Conservation (phyloP, 805 yeast species). For the Candida adriatica region DNA sequence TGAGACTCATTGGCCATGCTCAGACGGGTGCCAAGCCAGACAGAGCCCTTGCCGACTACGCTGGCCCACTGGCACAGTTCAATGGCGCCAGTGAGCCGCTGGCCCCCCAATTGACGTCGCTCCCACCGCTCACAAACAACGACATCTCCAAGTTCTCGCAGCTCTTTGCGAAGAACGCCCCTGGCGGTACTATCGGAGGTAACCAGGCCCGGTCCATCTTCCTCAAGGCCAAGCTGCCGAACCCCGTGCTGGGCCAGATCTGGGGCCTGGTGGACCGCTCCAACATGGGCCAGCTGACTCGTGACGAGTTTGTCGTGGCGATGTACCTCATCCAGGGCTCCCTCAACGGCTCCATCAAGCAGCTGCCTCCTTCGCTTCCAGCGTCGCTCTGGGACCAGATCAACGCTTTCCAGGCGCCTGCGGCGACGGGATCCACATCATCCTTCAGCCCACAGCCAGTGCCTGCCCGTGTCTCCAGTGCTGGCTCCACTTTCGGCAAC, state of each 20-base stretch:
- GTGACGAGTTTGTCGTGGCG: conserved; percentile 79
- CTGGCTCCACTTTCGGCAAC: conserved; percentile 30
- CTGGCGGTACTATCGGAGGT: conserved; percentile 58
- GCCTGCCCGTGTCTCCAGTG: conserved; percentile 24
- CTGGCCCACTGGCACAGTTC: conserved; percentile 64
- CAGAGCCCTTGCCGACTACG: conserved; percentile 45
- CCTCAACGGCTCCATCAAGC: conserved; percentile 55
- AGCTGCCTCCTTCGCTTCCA: conserved; percentile 47
- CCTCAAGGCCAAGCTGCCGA: conserved; percentile 81
- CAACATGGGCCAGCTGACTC: conserved; percentile 63
- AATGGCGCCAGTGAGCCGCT: conserved; percentile 17
- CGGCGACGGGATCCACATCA: conserved; percentile 15
- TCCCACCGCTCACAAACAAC: conserved; percentile 47
- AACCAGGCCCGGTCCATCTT: conserved; percentile 80
- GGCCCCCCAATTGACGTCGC: conserved; percentile 19
- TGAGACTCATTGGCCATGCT: conserved; percentile 84
- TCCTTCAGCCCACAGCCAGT: conserved; percentile 17
- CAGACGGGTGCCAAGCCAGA: conserved; percentile 64
- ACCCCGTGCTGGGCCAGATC: conserved; percentile 68
- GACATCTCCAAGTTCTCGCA: conserved; percentile 63
- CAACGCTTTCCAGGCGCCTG: conserved; percentile 14
- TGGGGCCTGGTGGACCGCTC: conserved; percentile 85
- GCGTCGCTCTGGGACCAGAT: conserved; percentile 32
- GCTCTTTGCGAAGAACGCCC: conserved; percentile 65
- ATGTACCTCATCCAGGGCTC: conserved; percentile 91